A percentile compares a stretch with the other conserved stretches of the same genome.
Evolutionary conservation across 108 stramenopile species (phyloP).

Genomic region (Pseudonitzschia multistriata): DNA sequence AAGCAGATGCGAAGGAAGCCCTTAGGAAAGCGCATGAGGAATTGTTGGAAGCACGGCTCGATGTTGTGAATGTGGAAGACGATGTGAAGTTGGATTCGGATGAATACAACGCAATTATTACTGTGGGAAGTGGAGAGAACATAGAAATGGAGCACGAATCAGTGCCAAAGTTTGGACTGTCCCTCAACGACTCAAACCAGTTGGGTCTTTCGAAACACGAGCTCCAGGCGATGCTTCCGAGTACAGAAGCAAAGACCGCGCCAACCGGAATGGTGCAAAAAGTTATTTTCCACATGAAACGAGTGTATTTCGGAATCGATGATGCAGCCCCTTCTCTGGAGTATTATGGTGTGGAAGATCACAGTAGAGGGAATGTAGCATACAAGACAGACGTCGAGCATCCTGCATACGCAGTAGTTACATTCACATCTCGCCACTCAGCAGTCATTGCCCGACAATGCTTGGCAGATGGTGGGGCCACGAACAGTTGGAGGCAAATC

Average conservation of each 20-base stretch:
- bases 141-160: not conserved
- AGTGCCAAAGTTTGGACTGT: not conserved
- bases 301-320: not conserved
- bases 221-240: not conserved
- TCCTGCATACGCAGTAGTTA: slow-evolving; percentile 77
- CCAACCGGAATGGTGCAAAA: not conserved
- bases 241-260: not conserved
- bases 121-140: not conserved
- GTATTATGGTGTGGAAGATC: not conserved
- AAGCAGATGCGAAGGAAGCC: slow-evolving; percentile 45
- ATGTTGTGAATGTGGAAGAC: not conserved
- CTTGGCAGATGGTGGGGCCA: slow-evolving; percentile 72
- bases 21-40: slow-evolving; percentile 52
- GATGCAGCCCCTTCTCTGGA: not conserved
- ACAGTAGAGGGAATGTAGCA: not conserved
- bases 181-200: not conserved
- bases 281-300: not conserved
- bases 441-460: slow-evolving; percentile 79
- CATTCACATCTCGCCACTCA: slow-evolving; percentile 77
- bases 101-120: not conserved
- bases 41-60: slow-evolving; percentile 31
- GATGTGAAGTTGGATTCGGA: not conserved
- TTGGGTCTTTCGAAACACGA: not conserved
- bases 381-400: not conserved
- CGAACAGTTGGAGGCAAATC: slow-evolving; percentile 57